Base-by-base conservation (phyloP, 2,329 filamentous ascomycete genomes). In the Phaeosphaeriaceae sp. region DNA sequence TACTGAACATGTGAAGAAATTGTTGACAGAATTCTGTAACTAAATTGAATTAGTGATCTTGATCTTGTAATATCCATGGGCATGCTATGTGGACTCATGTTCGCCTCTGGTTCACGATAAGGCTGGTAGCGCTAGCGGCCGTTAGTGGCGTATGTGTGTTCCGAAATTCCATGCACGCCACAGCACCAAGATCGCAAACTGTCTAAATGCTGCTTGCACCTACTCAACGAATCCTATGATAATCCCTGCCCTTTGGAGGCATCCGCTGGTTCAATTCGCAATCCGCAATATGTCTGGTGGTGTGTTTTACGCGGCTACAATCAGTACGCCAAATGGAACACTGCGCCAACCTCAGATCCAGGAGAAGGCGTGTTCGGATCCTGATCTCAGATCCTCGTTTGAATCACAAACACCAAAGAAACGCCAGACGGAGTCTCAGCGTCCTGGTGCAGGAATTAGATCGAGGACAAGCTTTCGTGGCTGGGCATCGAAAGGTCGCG, bases 281-380 rank as follows among this genome's bases (percentile, higher is more conserved):
- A 47, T 17, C 23, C 41, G 47, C 39, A 47, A 28, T 18, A 60
- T 52, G 52, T 41, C 50, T n/a, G n/a, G 35, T 28, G 50, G 34
- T 21, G 46, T 59, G 28, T 56, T 53, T 2, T 63, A 65, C 34
- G 59, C 59, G n/a, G 56, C 56, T n/a, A 61, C 56, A 18, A 50
- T 60, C 33, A 56, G 55, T 46, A 60, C 53, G 12, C 58, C 58
- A 15, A 61, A 51, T 30, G 56, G 55, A 29, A 46, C 38, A n/a
- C 15, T 52, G 16, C 48, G 50, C 3, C 53, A 53, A 11, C 53
- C 58, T 13, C 47, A 53, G 16, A 61, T 59, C 44, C 46, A 52
- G 23, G 48, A 55, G 11, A 50, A 44, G 12, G 39, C 44, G 30
- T 49, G 42, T 36, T 55, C 60, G 8, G 48, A 57, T 17, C 39